Conservation (phyloP, 2,329 filamentous ascomycete genomes). For the Xylariaceae sp. region DNA sequence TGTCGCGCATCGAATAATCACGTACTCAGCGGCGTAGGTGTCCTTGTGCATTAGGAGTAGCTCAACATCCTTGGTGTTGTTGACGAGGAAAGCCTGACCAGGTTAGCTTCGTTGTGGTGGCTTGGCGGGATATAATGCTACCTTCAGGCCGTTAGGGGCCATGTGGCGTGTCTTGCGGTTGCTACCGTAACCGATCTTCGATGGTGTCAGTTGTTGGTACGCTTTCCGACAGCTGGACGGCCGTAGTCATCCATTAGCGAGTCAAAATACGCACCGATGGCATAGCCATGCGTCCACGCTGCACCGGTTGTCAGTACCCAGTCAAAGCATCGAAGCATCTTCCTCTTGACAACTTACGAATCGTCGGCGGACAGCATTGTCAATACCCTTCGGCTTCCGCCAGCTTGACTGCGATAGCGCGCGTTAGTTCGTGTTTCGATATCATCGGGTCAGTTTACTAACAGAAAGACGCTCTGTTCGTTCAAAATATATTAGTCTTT, state of each 20-base stretch:
- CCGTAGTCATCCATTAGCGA: not conserved
- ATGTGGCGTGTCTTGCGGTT: conserved; percentile 99
- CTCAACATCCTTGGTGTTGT: conserved; percentile 93
- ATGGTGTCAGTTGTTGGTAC: conserved; percentile 21
- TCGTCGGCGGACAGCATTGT: conserved; percentile 93
- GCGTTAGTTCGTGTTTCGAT: conserved; percentile 5
- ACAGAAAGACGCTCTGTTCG: conserved; percentile 22
- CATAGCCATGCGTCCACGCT: conserved; percentile 87
- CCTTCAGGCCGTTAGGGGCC: conserved; percentile 98
- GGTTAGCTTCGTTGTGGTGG: conserved; percentile 6
- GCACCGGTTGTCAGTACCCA: conserved; percentile 8
- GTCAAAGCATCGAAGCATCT: not conserved
- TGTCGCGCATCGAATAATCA: conserved; percentile 27
- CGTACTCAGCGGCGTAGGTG: conserved; percentile 97
- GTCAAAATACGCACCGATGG: conserved; percentile 74
- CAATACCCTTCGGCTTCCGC: conserved; percentile 99
- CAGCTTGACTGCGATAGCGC: conserved; percentile 49
- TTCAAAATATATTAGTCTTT: conserved; percentile 11
- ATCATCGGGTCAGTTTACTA: conserved; percentile 8
- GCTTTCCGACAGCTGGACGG: not conserved
- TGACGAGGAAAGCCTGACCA: conserved; percentile 79
- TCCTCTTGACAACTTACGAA: conserved; percentile 48
- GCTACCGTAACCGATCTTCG: conserved; percentile 93
- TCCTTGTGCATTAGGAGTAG: conserved; percentile 99
- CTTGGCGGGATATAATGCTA: not conserved